Evolutionary conservation across 495 filamentous ascomycete genomes (phyloP), one percentile per base, ranked within the genome.

Genomic region (Hypoxylon intermedium): DNA sequence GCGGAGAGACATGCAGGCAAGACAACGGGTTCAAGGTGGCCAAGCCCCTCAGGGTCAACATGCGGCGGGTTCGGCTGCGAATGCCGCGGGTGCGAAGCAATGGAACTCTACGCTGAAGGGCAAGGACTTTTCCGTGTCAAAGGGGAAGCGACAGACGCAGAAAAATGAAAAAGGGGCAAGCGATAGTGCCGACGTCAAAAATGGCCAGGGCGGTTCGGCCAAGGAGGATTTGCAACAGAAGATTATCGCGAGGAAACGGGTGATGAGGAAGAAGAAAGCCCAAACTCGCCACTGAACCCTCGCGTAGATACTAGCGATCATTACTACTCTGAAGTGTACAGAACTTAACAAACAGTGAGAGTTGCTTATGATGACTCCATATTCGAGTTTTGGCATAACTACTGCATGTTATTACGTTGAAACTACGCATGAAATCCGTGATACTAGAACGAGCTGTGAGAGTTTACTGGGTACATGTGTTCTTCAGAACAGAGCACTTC

Each of bases 1-100:
- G 52, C 77, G 94, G 19, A 85, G 82, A 59, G 89, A 93, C 58
- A 78, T 80, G 18, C 88, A 96, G 69, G 79, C 77, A 44, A 92
- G 85, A 71, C 62, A 65, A 34, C 58, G 36, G 15, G 38, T 41
- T 44, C 53, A 37, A 47, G 28, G 47, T 13, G 18, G 30, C 31
- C 45, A 53, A 33, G 28, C 36, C 30, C 21, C 42, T 6, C 9
- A 44, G 9, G 34, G 16, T 7, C 30, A 43, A n/a, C 31, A 12
- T 9, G 24, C 24, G 18, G n/a, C 44, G 5, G 5, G 18, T 3
- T 19, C 37, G 9, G 15, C 6, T 3, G 43, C 19, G n/a, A 15
- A 26, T 34, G n/a, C n/a, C 19, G 20, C 30, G 21, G 20, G 24
- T 24, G 18, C 24, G n/a, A 62, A 33, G 1, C 34, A 9, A 24